Base-by-base conservation (phyloP, 2,329 filamentous ascomycete species). In the Aspergillus piperis region DNA sequence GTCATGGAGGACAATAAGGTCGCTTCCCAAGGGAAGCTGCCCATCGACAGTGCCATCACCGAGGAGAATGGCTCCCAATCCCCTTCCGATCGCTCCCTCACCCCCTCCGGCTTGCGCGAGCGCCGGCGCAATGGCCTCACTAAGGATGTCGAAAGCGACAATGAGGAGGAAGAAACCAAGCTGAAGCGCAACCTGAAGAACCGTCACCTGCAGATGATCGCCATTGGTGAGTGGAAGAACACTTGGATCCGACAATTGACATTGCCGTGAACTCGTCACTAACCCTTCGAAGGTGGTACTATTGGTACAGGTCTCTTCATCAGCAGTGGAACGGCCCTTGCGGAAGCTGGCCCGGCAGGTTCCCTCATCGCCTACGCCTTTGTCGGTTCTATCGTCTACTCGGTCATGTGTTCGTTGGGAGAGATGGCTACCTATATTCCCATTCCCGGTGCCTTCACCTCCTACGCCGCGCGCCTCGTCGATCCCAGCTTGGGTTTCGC, bases 371-470 rank as follows among this genome's bases (percentile, higher is more conserved):
- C 86, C 47, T 91, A 89, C 71, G 69, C 84, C 64, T 88, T 89
- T 63, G 83, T 92, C 70, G 90, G 89, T 53, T 81, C 84, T 11
- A 83, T 92, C 59, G 84, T 94, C 52, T 93, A 85, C 79, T 87
- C 86, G 11, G 86, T 92, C 75, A 92, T 93, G 88, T 82, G 82
- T 56, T 82, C 80, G 53, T 74, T 84, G 36, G 80, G 80, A 49
- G 83, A 95, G 77, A 90, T 94, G 84, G 88, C 90, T 11, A 88
- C 90, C 8, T 91, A 87, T 67, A 87, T 93, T 30, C 91, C 91
- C 7, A 86, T 92, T 30, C 81, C 88, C 19, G 90, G 89, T 58
- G 87, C 89, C 39, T 92, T 92, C 72, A 90, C 89, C 42, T 83
- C 87, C 39, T 93, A 92, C 68, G 89, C 90, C n/a, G 83, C 86